Base-by-base conservation (phyloP, 331 rosid genomes). In the Malus hybrid region DNA sequence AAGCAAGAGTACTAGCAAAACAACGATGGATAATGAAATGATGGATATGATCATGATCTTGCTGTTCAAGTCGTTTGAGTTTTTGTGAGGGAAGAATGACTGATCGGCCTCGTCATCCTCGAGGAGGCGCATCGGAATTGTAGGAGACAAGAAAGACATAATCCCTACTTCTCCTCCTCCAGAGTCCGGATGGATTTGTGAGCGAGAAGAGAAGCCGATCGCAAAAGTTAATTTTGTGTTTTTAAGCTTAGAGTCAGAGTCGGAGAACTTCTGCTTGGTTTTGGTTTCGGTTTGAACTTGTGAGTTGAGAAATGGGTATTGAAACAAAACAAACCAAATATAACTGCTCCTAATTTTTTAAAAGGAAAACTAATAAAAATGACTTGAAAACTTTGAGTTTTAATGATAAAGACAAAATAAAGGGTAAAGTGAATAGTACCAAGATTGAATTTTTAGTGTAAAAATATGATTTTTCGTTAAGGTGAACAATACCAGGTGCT, bases 21-120 rank as follows among this genome's bases (percentile, higher is more conserved):
- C 67, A 34, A 92, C 93, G 15, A 74, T 18, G 2, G 92, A 75
- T 32, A 94, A 78, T 46, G 93, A 88, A 30, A 83, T 30, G 36
- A 92, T 81, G 68, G 99, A 89, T 4, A 70, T 65, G 60, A 90
- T 52, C 76, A 94, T 82, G 69, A 94, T 85, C 63, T 65, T 90
- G 78, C 60, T 80, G 91, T 87, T 92, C 19, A 84, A 68, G 10
- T 84, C 77, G 13, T 32, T 73, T 0, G 24, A 6, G 62, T 57
- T 18, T 7, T 16, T 48, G 22, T 1, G 53, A 42, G 0, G 16
- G n/a, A 2, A 0, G 3, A 6, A 0, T 2, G 0, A 4, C 1
- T 0, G 0, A 0, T 1, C 44, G 4, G 22, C 6, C 15, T 63
- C 7, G 2, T 74, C 28, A 0, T 10, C 6, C 0, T 30, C 30